Evolutionary conservation across 23 red algal genomes (phyloP).

Genomic region (Rhodosorus marinus): DNA sequence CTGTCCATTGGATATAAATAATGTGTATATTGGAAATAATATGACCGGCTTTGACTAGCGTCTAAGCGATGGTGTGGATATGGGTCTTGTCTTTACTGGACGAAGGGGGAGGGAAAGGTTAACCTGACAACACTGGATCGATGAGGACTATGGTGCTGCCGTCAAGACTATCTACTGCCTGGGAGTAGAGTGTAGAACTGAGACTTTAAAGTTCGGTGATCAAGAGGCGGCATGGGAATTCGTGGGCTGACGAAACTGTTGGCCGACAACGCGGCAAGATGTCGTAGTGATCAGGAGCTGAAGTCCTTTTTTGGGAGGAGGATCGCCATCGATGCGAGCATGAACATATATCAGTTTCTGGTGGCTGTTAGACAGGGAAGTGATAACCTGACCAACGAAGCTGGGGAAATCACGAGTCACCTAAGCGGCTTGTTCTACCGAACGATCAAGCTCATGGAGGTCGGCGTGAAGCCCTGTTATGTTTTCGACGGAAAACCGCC

Average conservation of each 20-base stretch:
- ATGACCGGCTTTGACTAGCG: too few relatives aligned
- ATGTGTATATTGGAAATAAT: too few relatives aligned
- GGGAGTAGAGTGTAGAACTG: too few relatives aligned
- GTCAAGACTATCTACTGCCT: too few relatives aligned
- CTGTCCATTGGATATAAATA: too few relatives aligned
- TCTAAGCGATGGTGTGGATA: too few relatives aligned
- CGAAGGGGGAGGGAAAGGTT: too few relatives aligned
- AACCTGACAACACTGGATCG: too few relatives aligned
- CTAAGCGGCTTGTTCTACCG: conserved; percentile 90
- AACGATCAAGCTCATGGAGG: conserved; percentile 62
- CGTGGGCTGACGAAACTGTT: conserved; percentile 83
- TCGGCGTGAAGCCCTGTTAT: conserved; percentile 80
- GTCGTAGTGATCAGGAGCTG: conserved; percentile 37
- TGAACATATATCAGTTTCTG: conserved; percentile 97
- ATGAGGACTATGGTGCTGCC: too few relatives aligned
- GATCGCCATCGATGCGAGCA: conserved; percentile 92
- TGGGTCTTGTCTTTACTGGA: too few relatives aligned
- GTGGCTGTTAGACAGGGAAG: conserved; percentile 59
- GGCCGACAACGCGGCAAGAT: conserved; percentile 59
- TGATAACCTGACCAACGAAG: conserved; percentile 78
- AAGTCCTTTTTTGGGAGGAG: conserved; percentile 69
- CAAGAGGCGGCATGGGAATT: conserved; percentile 69
- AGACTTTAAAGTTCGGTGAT: too few relatives aligned
- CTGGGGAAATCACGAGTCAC: conserved; percentile 76
- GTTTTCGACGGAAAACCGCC: conserved; percentile 96